Base-by-base conservation (phyloP, 2,329 filamentous ascomycete genomes). In the Metarhizium anisopliae region DNA sequence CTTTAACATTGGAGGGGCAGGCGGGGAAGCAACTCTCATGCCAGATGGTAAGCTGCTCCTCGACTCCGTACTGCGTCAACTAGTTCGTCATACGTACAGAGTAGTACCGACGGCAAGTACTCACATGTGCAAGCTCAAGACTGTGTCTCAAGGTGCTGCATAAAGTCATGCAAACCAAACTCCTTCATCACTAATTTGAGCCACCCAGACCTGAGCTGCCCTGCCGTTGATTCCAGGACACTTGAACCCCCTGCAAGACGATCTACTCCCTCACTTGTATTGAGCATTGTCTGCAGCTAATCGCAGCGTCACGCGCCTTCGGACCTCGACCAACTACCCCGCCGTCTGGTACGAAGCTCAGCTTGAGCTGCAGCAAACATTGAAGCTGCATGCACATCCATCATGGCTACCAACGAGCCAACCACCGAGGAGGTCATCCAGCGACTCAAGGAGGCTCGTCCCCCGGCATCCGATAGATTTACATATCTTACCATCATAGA, bases 401-500 rank as follows among this genome's bases (percentile, higher is more conserved):
- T 40, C 36, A 58, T 58, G 56, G 56, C 51, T 16, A 36, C 54
- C 16, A 30, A 47, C 57, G 71, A 70, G 65, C 64, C 67, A 42
- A 62, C 69, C 53, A 67, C 70, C 35, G 67, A 73, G 38, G 70
- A 74, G 59, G 70, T 73, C 56, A 68, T 78, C 53, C 66, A 72
- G 63, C 73, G 76, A 36, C 74, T 81, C 57, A 66, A 70, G 50
- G 77, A 80, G 60, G 75, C 77, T 47, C 71, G 72, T 30, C 78
- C 78, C 6, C 78, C 78, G 2, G 74, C 75, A 20, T 79, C 77
- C 42, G 88, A 93, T 67, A 79, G 81, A 59, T 81, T 91, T 64
- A 90, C 87, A 25, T 93, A 91, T 69, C 79, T 92, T 55, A 90
- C 87, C 55, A 84, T 92, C 59, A 74, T 93, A 64, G 86, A 90